Conservation (phyloP, 257 asterid species). For the Przewalskia tangutica region DNA sequence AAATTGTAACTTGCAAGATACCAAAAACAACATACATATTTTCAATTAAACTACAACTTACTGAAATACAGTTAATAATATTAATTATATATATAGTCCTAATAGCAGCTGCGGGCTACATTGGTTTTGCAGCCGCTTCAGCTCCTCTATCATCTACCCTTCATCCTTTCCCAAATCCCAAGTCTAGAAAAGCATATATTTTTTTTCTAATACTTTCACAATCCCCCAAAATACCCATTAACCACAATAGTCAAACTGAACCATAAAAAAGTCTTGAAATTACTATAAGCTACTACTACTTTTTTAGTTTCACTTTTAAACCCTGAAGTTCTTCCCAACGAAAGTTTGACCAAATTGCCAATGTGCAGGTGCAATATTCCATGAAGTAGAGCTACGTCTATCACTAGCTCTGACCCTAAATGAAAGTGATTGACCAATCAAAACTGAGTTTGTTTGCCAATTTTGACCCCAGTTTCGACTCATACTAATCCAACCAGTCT, state of each 20-base stretch:
- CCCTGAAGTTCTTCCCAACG: constrained; percentile 71
- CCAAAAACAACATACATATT: background rate
- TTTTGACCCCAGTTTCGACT: constrained; percentile 93
- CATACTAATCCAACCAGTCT: constrained; percentile 59
- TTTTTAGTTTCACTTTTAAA: constrained; percentile 11
- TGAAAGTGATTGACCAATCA: constrained; percentile 67
- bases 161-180: background rate
- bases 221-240: constrained; percentile 22
- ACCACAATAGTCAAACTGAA: constrained; percentile 18
- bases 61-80: background rate
- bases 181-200: background rate
- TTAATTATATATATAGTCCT: background rate
- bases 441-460: constrained; percentile 54
- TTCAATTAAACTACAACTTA: background rate
- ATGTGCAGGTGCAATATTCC: constrained; percentile 56
- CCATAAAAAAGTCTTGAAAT: background rate
- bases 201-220: constrained; percentile 3
- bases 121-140: constrained; percentile 65
- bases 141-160: constrained; percentile 18
- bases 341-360: constrained; percentile 91
- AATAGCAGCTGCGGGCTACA: constrained; percentile 73
- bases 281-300: background rate
- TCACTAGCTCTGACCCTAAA: constrained; percentile 64
- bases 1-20: background rate
- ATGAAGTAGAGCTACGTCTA: constrained; percentile 63